Percentiles rank a stretch among this genome's conserved stretches.
These are phyloP conservation scores for Hypholoma sublateritium DNA, from an alignment of 768 basidiomycete species.

Conservation along the genomic window DNA sequence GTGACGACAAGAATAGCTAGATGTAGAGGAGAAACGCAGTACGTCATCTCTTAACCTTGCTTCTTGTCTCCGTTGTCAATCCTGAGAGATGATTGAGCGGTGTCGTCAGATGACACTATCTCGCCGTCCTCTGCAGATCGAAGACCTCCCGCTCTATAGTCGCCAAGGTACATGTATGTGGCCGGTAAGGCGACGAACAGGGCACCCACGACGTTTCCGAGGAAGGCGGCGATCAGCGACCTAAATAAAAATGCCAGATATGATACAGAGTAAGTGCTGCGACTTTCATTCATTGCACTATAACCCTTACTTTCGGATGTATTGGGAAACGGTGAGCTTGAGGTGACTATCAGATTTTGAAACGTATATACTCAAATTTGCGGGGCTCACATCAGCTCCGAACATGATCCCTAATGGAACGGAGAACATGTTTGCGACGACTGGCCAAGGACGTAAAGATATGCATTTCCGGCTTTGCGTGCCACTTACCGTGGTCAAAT, in stretches of 20 bases:
- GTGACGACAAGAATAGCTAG: too few species aligned
- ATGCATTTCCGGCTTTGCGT: neutral
- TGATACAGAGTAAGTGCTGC: neutral
- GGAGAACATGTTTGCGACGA: slow-evolving; percentile 78
- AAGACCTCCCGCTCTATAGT: slow-evolving; percentile 35
- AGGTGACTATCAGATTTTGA: neutral
- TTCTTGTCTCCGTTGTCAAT: slow-evolving; percentile 13
- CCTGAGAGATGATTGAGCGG: slow-evolving; percentile 11
- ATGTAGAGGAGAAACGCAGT: too few species aligned
- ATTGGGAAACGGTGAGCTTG: slow-evolving; percentile 51
- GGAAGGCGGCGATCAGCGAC: slow-evolving; percentile 62
- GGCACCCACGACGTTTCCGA: slow-evolving; percentile 70
- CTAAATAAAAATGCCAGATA: slow-evolving; percentile 19
- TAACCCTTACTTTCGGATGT: slow-evolving; percentile 62
- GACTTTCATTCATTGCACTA: neutral
- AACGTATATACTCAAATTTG: neutral
- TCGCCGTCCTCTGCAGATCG: slow-evolving; percentile 39
- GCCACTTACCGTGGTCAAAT: slow-evolving; percentile 62
- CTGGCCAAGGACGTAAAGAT: slow-evolving; percentile 26
- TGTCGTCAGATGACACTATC: slow-evolving; percentile 4
- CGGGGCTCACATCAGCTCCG: slow-evolving; percentile 52
- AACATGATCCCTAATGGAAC: slow-evolving; percentile 72
- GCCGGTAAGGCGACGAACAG: slow-evolving; percentile 65
- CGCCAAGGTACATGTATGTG: slow-evolving; percentile 60
- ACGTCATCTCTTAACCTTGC: neutral